phyloP scores from a whole-genome alignment of 2,329 filamentous ascomycete species.

The Plectosphaerella plurivora region DNA sequence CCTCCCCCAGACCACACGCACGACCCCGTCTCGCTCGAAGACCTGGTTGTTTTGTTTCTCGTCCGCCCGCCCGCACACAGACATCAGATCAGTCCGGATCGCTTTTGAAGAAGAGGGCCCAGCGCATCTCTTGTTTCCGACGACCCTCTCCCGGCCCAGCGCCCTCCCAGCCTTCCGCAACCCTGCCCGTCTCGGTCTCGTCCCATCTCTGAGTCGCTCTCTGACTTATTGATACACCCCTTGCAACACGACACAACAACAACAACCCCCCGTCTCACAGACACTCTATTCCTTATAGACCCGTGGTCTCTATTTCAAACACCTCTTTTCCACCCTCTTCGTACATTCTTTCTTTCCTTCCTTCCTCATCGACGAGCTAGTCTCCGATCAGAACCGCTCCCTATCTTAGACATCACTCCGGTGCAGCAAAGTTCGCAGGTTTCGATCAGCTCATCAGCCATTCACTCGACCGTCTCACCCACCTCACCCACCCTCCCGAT shows the following conservation, averaged over 20 bases:
- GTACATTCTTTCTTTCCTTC: conserved; percentile 1
- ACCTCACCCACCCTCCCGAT: background rate
- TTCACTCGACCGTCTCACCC: conserved; percentile 1
- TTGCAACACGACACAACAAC: too few relatives aligned
- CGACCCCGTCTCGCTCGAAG: background rate
- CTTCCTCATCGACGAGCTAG: conserved; percentile 5
- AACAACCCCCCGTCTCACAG: background rate
- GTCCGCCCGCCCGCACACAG: conserved; percentile 1
- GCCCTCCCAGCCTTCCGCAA: conserved; percentile 1
- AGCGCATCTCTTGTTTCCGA: conserved; percentile 3
- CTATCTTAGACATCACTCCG: background rate
- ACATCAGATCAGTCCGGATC: too few relatives aligned
- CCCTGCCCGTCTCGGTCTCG: background rate
- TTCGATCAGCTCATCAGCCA: conserved; percentile 1
- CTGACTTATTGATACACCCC: conserved; percentile 4
- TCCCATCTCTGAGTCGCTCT: conserved; percentile 10
- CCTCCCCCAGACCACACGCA: background rate
- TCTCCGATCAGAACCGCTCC: conserved; percentile 3
- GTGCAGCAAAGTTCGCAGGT: conserved; percentile 1
- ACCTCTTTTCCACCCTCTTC: background rate
- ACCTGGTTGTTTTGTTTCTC: background rate
- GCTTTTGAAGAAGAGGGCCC: too few relatives aligned
- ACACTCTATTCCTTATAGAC: conserved; percentile 1
- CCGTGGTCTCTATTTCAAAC: conserved; percentile 2
- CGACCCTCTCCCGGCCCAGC: conserved; percentile 1